Percentiles rank a stretch among this genome's conserved stretches.
These are phyloP conservation scores for Hymenoscyphus linearis DNA, from an alignment of 2,329 filamentous ascomycete genomes.

Conservation along the genomic window DNA sequence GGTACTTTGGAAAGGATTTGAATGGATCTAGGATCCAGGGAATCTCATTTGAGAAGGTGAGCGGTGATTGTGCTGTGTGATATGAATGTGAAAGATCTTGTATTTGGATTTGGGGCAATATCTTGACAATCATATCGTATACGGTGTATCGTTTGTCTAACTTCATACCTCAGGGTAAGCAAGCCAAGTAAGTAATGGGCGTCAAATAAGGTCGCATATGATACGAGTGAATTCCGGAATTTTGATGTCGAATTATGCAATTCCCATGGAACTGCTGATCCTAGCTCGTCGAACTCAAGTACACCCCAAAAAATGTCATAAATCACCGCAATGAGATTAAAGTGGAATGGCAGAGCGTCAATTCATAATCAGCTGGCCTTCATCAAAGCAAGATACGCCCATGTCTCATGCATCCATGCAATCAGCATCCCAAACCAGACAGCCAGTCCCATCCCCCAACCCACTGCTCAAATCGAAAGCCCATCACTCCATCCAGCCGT, in stretches of 20 bases:
- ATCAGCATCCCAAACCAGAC: slow-evolving; percentile 8
- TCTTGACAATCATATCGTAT: neutral
- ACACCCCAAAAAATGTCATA: neutral
- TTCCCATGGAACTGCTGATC: neutral
- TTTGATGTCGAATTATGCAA: neutral
- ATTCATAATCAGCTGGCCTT: slow-evolving; percentile 8
- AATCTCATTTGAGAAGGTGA: too few relatives aligned
- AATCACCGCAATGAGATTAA: neutral
- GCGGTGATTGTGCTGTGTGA: neutral
- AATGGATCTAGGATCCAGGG: too few relatives aligned
- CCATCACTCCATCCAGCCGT: slow-evolving; percentile 8
- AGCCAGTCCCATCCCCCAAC: slow-evolving; percentile 1
- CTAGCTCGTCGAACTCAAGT: neutral
- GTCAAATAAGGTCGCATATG: neutral
- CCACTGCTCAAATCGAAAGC: slow-evolving; percentile 1
- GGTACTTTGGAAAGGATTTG: neutral
- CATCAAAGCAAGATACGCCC: slow-evolving; percentile 14
- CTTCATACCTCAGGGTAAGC: too few relatives aligned
- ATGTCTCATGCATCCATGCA: slow-evolving; percentile 1
- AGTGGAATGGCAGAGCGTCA: slow-evolving; percentile 5
- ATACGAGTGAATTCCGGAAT: neutral
- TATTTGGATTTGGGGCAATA: too few relatives aligned
- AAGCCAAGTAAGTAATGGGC: too few relatives aligned
- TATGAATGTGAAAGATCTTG: neutral
- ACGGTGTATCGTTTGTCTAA: neutral